Evolutionary conservation across 768 basidiomycete species (phyloP).

Genomic region (Kwoniella sp.): DNA sequence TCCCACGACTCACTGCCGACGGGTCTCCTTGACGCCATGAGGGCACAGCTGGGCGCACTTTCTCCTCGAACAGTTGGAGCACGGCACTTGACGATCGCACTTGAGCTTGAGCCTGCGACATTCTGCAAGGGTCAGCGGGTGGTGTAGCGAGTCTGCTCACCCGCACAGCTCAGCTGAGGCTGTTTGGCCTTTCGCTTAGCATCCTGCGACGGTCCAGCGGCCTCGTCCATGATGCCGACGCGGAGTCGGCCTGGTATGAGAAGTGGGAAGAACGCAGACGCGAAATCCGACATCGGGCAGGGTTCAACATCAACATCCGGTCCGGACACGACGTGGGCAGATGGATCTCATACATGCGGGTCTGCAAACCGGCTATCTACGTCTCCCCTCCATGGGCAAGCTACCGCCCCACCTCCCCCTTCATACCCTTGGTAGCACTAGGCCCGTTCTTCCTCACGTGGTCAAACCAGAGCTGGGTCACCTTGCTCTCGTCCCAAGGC

Average conservation of each 20-base stretch:
- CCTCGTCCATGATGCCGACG: no score
- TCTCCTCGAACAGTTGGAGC: constrained; percentile 20
- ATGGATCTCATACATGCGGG: no score
- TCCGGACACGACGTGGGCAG: no score
- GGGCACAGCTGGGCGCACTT: constrained; percentile 23
- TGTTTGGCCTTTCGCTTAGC: constrained; percentile 11
- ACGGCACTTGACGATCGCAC: constrained; percentile 26
- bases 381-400: not conserved
- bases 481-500: constrained; percentile 71
- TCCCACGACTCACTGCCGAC: constrained; percentile 9
- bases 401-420: constrained; percentile 31
- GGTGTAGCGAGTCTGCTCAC: not conserved
- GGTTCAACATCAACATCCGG: no score
- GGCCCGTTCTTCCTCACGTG: constrained; percentile 66
- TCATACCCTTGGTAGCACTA: constrained; percentile 54
- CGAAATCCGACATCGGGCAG: not conserved
- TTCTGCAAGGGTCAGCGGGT: constrained; percentile 3
- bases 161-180: constrained; percentile 18
- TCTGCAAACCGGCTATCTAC: no score
- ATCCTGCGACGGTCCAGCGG: constrained; percentile 9
- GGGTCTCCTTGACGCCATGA: constrained; percentile 12
- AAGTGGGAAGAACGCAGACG: not conserved
- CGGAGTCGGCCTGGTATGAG: not conserved
- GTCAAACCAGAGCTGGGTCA: constrained; percentile 82
- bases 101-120: constrained; percentile 26